Conservation (phyloP, 2,329 filamentous ascomycete genomes). For the Arachnomyces sp. region DNA sequence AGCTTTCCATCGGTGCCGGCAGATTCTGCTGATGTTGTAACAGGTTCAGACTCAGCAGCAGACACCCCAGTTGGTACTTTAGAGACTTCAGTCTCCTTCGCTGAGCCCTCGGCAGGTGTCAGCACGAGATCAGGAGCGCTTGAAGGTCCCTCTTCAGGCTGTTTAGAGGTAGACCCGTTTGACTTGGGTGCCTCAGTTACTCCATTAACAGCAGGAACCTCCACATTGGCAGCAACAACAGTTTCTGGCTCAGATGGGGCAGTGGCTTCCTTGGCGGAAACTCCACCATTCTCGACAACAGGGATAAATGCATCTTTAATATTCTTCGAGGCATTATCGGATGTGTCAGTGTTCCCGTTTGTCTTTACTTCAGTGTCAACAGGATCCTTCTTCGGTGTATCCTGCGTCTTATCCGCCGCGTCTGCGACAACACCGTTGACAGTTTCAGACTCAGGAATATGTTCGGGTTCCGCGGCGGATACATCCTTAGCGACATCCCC, state of each 20-base stretch:
- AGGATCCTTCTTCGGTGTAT: constrained; percentile 2
- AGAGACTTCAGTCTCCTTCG: background rate
- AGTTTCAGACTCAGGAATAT: background rate
- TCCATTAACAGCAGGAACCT: background rate
- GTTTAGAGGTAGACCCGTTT: background rate
- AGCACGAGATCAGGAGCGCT: background rate
- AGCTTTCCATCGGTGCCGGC: background rate
- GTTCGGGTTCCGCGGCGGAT: background rate
- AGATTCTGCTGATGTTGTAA: constrained; percentile 2
- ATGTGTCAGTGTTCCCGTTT: constrained; percentile 9
- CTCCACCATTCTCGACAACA: background rate
- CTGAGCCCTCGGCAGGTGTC: background rate
- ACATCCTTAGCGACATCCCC: background rate
- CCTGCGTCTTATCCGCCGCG: background rate
- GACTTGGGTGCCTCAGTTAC: background rate
- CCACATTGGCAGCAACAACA: background rate
- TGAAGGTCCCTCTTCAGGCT: background rate
- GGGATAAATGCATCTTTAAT: no score
- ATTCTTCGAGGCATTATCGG: background rate
- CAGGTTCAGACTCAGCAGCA: constrained; percentile 8
- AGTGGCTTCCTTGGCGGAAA: background rate
- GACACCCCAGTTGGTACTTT: background rate
- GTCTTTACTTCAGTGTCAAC: constrained; percentile 6
- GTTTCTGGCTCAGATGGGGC: background rate
- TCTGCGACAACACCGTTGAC: background rate